A percentile compares a stretch with the other conserved stretches of the same genome.
These are phyloP conservation scores for Platismatia glauca DNA, from an alignment of 495 filamentous ascomycete species.

Conservation along the genomic window DNA sequence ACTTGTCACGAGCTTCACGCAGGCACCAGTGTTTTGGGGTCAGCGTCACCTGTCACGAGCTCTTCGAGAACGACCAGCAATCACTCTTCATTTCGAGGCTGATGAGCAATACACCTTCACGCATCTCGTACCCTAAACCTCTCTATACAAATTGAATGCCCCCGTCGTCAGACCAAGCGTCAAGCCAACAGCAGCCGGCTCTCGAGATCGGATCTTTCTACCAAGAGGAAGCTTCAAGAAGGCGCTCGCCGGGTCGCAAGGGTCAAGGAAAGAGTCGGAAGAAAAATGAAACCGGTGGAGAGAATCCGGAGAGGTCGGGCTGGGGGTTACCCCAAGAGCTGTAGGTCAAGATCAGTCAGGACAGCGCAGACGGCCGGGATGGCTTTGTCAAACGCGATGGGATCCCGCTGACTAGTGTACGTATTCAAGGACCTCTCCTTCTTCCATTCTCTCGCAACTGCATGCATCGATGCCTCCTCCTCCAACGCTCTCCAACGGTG, in stretches of 20 bases:
- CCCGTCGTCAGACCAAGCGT: constrained; percentile 22
- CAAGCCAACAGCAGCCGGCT: constrained; percentile 17
- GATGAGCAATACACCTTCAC: background rate
- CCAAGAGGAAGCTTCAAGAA: constrained; percentile 27
- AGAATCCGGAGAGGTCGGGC: constrained; percentile 27
- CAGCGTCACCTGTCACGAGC: constrained; percentile 2
- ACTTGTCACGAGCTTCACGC: constrained; percentile 11
- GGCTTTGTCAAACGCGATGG: constrained; percentile 3
- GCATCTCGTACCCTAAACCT: background rate
- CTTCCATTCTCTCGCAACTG: constrained; percentile 26
- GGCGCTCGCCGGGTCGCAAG: constrained; percentile 36
- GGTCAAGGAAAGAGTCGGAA: constrained; percentile 40
- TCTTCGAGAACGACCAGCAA: constrained; percentile 2
- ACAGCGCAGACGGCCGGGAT: constrained; percentile 24
- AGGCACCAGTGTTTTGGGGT: constrained; percentile 12
- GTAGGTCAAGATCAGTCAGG: constrained; percentile 28
- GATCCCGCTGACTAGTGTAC: background rate
- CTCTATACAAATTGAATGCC: constrained; percentile 25
- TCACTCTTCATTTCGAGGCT: background rate
- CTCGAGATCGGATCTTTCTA: constrained; percentile 9
- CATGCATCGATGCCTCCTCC: constrained; percentile 11
- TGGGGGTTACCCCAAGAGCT: constrained; percentile 24
- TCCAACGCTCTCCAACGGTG: constrained; percentile 22
- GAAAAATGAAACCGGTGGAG: constrained; percentile 27
- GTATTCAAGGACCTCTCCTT: constrained; percentile 24